phyloP scores from a whole-genome alignment of 345 rosid genomes.

The Carallia pectinifolia region DNA sequence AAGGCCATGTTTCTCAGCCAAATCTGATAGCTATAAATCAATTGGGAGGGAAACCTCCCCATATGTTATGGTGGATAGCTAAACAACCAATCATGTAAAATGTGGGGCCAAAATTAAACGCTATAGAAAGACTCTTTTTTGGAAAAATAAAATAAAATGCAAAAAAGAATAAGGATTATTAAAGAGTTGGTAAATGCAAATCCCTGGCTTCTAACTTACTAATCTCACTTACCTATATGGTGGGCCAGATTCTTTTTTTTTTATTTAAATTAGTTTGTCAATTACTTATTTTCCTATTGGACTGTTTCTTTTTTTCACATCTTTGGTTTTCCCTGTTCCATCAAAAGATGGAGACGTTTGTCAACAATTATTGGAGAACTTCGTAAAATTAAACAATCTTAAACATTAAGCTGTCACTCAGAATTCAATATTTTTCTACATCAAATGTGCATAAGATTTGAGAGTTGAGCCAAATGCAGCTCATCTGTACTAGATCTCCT shows the following conservation, averaged over 20 bases:
- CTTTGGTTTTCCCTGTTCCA: background rate
- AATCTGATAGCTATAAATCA: background rate
- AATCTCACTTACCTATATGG: background rate
- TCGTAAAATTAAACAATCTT: background rate
- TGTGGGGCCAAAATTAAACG: background rate
- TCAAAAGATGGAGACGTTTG: background rate
- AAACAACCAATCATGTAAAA: background rate
- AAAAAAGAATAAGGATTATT: background rate
- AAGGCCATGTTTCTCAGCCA: background rate
- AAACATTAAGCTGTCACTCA: slow-evolving; percentile 10
- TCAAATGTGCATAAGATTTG: background rate
- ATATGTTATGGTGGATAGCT: background rate
- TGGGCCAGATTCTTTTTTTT: background rate
- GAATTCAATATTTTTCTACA: slow-evolving; percentile 16
- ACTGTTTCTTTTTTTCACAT: background rate
- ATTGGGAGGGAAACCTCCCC: background rate
- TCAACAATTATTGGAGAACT: slow-evolving; percentile 9
- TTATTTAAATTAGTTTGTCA: no score
- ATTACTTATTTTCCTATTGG: no score
- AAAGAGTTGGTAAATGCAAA: background rate
- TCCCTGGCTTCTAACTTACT: background rate
- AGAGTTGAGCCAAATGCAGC: background rate
- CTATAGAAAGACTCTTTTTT: background rate
- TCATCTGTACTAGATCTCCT: background rate
- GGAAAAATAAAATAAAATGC: no score